phyloP scores from a whole-genome alignment of 805 yeast genomes.

The Teunomyces pallodes region DNA sequence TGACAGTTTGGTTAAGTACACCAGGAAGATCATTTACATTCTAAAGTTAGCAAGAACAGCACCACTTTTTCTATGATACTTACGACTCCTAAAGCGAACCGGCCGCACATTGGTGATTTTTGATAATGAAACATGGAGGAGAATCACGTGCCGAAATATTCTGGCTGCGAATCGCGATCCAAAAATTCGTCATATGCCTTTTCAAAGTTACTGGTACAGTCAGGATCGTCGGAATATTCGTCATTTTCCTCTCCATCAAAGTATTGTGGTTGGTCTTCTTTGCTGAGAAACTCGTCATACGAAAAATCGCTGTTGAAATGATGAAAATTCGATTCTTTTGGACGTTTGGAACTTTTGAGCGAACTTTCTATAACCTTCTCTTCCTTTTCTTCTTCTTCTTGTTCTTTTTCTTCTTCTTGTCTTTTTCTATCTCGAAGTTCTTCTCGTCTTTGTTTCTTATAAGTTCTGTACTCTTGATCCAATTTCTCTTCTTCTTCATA shows the following conservation, averaged over 20 bases:
- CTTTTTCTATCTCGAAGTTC: background rate
- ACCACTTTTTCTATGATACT: slow-evolving; percentile 11
- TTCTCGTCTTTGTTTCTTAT: slow-evolving; percentile 8
- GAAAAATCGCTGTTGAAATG: background rate
- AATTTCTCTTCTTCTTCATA: slow-evolving; percentile 12
- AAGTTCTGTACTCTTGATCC: slow-evolving; percentile 12
- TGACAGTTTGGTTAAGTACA: slow-evolving; percentile 23
- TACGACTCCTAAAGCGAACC: slow-evolving; percentile 52
- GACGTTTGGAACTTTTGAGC: too few species aligned
- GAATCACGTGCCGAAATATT: slow-evolving; percentile 11
- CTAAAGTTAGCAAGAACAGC: slow-evolving; percentile 12
- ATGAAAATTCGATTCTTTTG: too few species aligned
- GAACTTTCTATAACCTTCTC: too few species aligned
- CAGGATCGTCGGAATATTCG: slow-evolving; percentile 33
- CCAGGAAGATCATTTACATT: slow-evolving; percentile 25
- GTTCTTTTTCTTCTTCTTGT: background rate
- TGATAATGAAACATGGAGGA: background rate
- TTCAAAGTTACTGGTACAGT: slow-evolving; percentile 31
- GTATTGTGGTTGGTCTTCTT: slow-evolving; percentile 38
- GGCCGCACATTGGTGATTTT: slow-evolving; percentile 55
- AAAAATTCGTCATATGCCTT: slow-evolving; percentile 35
- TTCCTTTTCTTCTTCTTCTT: background rate
- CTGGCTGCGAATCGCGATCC: slow-evolving; percentile 21
- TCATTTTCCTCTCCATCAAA: slow-evolving; percentile 24
- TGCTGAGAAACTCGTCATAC: slow-evolving; percentile 19